Base-by-base conservation (phyloP, 495 filamentous ascomycete species). In the Sabuloglossum arenarium region DNA sequence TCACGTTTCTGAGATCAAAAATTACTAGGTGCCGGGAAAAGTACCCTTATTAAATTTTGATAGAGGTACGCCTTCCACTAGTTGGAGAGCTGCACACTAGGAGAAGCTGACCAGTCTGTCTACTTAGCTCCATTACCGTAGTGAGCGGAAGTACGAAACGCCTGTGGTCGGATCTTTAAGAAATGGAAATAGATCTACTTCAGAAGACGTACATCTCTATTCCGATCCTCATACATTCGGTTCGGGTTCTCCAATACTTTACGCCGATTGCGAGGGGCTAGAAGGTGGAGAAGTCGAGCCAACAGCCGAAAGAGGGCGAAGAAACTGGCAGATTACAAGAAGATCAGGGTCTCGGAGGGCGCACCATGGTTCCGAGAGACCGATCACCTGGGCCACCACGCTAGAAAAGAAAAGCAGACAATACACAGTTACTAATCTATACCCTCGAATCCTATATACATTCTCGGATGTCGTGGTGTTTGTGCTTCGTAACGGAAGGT, bases 151-250 rank as follows among this genome's bases (percentile, higher is more conserved):
- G 6, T 51, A 11, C 50, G 55, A 60, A 25, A 59, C 62, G 14
- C 69, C 69, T 5, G 67, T 71, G 3, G 66, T 71, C 39, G 69
- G 69, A 23, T 61, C 63, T 32, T 53, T 65, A 51, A 49, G 31
- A 28, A 66, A 68, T 46, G 69, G 74, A 27, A 66, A 70, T 30
- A 59, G 71, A n/a, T 74, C 79, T 0, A 81, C 78, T 5, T 79
- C 78, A 5, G 79, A 69, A 11, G 76, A 80, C 60, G 79, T 83
- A 24, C 79, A 84, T 64, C 67, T 83, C 12, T 84, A 82, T 54
- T 64, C 71, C 0, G 79, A 84, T 62, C 78, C 78, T 0, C 65
- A 66, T 19, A 77, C 73, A 0, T 69, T 71, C 32, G 61, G 63
- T 11, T 62, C 65, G 14, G 52, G 62, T n/a, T 46, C 54, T 6